Percentiles rank a stretch among this genome's conserved stretches.
These are phyloP conservation scores for Gymnopus androsaceus DNA, from an alignment of 1,284 basidiomycete genomes.

Conservation along the genomic window DNA sequence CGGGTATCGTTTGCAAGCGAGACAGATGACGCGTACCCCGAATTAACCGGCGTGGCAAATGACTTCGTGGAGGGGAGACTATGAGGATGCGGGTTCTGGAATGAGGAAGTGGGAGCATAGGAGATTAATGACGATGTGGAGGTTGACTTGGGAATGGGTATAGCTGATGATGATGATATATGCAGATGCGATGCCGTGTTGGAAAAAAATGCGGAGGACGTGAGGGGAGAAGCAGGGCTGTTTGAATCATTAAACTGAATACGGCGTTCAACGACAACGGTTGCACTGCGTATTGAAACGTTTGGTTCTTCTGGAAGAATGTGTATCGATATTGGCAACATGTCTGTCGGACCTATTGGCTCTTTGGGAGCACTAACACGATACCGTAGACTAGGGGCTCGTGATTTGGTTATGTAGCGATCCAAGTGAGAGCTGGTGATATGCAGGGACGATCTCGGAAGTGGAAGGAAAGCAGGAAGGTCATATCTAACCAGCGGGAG, in stretches of 20 bases:
- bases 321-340: slow-evolving; percentile 54
- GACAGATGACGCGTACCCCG: slow-evolving; percentile 32
- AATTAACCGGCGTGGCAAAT: slow-evolving; percentile 37
- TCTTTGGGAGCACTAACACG: slow-evolving; percentile 43
- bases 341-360: slow-evolving; percentile 58
- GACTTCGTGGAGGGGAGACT: slow-evolving; percentile 36
- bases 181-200: too few species aligned
- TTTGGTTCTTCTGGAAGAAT: slow-evolving; percentile 49
- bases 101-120: slow-evolving; percentile 14
- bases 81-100: too few species aligned
- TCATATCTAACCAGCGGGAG: slow-evolving; percentile 69
- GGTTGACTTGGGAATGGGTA: slow-evolving; percentile 23
- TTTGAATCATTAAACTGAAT: slow-evolving; percentile 47
- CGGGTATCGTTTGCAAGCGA: slow-evolving; percentile 25
- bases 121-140: not conserved
- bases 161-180: slow-evolving; percentile 30
- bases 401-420: slow-evolving; percentile 45
- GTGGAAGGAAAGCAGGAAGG: slow-evolving; percentile 39
- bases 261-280: slow-evolving; percentile 56
- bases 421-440: slow-evolving; percentile 36
- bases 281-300: slow-evolving; percentile 55
- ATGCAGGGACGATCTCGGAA: slow-evolving; percentile 31
- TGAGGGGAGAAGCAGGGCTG: slow-evolving; percentile 11
- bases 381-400: slow-evolving; percentile 51
- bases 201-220: too few species aligned